Conservation (phyloP, 495 filamentous ascomycete genomes). For the Viridothelium virens region DNA sequence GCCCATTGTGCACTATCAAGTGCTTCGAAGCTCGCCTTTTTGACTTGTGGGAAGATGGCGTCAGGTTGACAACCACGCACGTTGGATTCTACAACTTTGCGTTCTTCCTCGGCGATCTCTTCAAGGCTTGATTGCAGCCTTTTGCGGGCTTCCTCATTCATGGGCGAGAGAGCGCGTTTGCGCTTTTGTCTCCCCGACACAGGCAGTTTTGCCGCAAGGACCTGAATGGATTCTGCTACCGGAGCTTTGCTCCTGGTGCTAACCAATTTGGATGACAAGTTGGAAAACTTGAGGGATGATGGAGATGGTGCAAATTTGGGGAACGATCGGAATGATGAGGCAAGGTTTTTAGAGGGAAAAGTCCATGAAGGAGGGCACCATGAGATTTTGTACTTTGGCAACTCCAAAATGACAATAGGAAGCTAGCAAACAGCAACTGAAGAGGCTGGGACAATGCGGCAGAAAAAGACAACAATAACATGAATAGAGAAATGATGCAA, state of each 20-base stretch:
- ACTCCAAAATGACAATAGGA: constrained; percentile 7
- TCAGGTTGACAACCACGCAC: background rate
- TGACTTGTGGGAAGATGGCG: background rate
- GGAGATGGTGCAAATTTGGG: background rate
- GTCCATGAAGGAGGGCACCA: background rate
- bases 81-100: background rate
- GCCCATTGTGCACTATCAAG: background rate
- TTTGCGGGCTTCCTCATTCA: background rate
- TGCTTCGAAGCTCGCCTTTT: background rate
- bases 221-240: background rate
- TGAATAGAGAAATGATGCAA: background rate
- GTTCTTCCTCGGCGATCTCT: background rate
- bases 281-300: background rate
- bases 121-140: too few species aligned
- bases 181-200: background rate
- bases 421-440: constrained; percentile 11
- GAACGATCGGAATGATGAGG: background rate
- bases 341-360: background rate
- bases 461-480: constrained; percentile 10
- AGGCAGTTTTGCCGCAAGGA: background rate
- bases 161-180: background rate
- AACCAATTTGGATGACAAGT: background rate
- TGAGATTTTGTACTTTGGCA: background rate
- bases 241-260: background rate
- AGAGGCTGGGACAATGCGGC: constrained; percentile 10